phyloP scores from a whole-genome alignment of 371 early-diverging fungal species.

The Mucor ambiguus region DNA sequence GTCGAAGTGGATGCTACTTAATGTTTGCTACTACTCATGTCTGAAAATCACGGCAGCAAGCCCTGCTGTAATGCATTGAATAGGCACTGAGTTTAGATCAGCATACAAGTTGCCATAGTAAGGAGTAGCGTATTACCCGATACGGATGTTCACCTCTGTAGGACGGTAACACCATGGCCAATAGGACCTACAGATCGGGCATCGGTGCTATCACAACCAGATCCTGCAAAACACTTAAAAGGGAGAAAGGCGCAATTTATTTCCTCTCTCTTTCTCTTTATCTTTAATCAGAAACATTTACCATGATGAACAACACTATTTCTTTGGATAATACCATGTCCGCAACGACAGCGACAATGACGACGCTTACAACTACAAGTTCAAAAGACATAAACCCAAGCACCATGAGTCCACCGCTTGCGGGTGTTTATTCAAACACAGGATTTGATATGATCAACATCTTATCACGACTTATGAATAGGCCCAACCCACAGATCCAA shows the following conservation, averaged over 20 bases:
- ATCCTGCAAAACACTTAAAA: neutral
- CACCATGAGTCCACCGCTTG: neutral
- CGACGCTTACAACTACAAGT: neutral
- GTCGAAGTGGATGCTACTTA: too few relatives aligned
- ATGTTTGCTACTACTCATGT: too few relatives aligned
- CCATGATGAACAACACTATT: neutral
- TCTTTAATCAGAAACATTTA: neutral
- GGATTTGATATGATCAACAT: constrained; percentile 67
- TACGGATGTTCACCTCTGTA: neutral
- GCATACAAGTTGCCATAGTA: neutral
- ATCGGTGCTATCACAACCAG: neutral
- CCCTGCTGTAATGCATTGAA: neutral
- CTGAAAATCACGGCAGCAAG: neutral
- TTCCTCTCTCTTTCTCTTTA: neutral
- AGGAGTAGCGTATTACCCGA: neutral
- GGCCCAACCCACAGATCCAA: constrained; percentile 52
- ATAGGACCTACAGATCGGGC: neutral
- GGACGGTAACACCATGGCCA: neutral
- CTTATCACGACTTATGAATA: constrained; percentile 33
- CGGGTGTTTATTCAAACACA: constrained; percentile 46
- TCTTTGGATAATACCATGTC: too few relatives aligned
- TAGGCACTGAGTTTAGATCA: neutral
- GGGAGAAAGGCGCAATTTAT: neutral
- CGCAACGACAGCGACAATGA: neutral
- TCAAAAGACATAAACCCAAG: neutral